These are phyloP conservation scores for Leptographium radiaticola DNA, from an alignment of 2,329 filamentous ascomycete species.

Conservation along the genomic window DNA sequence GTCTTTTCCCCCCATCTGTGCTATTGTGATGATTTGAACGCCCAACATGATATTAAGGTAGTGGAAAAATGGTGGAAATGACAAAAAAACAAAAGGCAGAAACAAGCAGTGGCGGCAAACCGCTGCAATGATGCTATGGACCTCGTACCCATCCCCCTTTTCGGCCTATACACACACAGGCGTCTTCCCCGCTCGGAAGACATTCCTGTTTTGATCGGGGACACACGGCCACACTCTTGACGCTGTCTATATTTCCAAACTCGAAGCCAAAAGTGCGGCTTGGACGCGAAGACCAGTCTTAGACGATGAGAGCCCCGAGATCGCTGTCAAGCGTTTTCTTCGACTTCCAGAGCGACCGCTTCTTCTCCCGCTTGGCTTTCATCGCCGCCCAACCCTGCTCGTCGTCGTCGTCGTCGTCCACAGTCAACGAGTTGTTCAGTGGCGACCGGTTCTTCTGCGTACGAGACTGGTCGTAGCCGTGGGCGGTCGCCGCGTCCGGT, in stretches of 20 bases:
- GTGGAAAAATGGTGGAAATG: background rate
- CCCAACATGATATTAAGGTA: background rate
- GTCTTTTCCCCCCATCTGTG: background rate
- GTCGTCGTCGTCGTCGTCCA: slow-evolving; percentile 47
- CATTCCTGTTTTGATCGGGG: background rate
- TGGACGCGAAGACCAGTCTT: slow-evolving; percentile 4
- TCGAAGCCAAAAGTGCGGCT: too few species aligned
- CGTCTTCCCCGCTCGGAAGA: background rate
- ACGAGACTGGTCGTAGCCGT: slow-evolving; percentile 15
- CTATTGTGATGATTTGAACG: background rate
- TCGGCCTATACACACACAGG: background rate
- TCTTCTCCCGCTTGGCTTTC: slow-evolving; percentile 56
- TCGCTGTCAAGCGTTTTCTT: slow-evolving; percentile 32
- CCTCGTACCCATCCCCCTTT: background rate
- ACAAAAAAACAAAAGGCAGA: background rate
- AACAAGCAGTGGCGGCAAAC: background rate
- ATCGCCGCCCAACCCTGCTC: slow-evolving; percentile 59
- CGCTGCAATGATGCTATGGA: background rate
- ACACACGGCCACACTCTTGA: background rate
- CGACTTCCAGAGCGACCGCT: slow-evolving; percentile 49
- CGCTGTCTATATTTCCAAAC: background rate
- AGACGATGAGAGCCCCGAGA: slow-evolving; percentile 3
- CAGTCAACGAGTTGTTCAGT: slow-evolving; percentile 25
- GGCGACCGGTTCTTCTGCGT: slow-evolving; percentile 24
- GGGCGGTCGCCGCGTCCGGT: background rate